These are phyloP conservation scores for Paraurostyla sp. DNA, from an alignment of 73 alveolate species.

Conservation along the genomic window DNA sequence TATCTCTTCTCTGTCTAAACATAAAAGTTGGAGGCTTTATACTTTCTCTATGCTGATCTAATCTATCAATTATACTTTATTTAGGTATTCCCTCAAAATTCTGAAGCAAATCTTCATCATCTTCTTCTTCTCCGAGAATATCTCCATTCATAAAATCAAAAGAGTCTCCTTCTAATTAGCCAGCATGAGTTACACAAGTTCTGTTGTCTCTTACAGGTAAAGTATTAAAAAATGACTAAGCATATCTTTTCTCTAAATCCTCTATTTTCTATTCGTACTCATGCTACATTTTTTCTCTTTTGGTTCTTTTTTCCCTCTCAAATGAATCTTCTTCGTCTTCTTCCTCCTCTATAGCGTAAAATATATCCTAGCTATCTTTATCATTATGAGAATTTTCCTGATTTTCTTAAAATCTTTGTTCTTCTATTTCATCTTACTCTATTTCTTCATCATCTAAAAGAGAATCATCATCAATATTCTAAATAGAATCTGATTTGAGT, in stretches of 20 bases:
- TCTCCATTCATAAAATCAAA: background rate
- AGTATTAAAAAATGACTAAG: background rate
- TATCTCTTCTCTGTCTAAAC: background rate
- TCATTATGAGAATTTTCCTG: background rate
- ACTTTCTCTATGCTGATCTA: constrained; percentile 30
- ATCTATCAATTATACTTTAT: background rate
- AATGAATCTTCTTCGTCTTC: constrained; percentile 62
- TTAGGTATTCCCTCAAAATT: constrained; percentile 37
- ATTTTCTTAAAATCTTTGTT: background rate
- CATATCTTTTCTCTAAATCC: constrained; percentile 2
- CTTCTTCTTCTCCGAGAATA: constrained; percentile 23
- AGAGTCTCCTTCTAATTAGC: background rate
- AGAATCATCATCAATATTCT: constrained; percentile 23
- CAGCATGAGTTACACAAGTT: background rate
- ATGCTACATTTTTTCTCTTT: background rate
- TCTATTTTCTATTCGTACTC: constrained; percentile 35
- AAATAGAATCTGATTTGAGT: background rate
- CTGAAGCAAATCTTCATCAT: constrained; percentile 36
- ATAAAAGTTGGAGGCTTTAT: background rate
- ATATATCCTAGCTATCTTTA: background rate
- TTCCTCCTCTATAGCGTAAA: constrained; percentile 44
- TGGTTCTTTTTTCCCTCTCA: constrained; percentile 22
- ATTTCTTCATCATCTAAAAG: constrained; percentile 20
- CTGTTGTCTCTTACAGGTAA: constrained; percentile 4
- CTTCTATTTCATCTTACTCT: constrained; percentile 30